Conservation (phyloP, 176 grass and related monocot species). For the Triticum dicoccoides region DNA sequence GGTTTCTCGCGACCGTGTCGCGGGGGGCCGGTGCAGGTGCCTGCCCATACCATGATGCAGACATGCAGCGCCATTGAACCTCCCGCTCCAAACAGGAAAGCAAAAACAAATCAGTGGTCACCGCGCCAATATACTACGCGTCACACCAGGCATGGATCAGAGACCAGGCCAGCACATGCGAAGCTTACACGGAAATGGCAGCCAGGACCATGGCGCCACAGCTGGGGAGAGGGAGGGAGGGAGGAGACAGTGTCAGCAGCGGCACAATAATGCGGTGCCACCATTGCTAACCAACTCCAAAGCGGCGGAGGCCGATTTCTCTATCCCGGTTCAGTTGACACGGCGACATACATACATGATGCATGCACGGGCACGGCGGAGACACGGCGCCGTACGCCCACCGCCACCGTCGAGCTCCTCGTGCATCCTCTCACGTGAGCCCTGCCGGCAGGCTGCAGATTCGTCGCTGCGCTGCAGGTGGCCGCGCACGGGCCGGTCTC, state of each 20-base stretch:
- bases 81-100: neutral
- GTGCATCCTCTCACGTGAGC: neutral
- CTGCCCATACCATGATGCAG: neutral
- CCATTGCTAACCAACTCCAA: too few relatives aligned
- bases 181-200: neutral
- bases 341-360: too few relatives aligned
- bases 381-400: neutral
- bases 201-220: neutral
- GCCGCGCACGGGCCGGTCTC: neutral
- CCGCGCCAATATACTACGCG: neutral
- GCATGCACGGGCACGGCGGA: neutral
- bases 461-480: neutral
- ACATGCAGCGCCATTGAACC: neutral
- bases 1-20: neutral
- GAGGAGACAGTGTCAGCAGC: slow-evolving; percentile 1
- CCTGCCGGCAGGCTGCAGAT: neutral
- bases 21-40: neutral
- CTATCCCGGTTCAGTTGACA: too few relatives aligned
- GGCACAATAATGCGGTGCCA: neutral
- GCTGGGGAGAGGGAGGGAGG: too few relatives aligned
- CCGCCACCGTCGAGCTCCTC: neutral
- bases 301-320: too few relatives aligned
- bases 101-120: neutral
- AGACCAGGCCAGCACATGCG: slow-evolving; percentile 18
- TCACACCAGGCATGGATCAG: slow-evolving; percentile 6